Base-by-base conservation (phyloP, 192 early-diverging fungal species). In the Polychytrium aggregatum region DNA sequence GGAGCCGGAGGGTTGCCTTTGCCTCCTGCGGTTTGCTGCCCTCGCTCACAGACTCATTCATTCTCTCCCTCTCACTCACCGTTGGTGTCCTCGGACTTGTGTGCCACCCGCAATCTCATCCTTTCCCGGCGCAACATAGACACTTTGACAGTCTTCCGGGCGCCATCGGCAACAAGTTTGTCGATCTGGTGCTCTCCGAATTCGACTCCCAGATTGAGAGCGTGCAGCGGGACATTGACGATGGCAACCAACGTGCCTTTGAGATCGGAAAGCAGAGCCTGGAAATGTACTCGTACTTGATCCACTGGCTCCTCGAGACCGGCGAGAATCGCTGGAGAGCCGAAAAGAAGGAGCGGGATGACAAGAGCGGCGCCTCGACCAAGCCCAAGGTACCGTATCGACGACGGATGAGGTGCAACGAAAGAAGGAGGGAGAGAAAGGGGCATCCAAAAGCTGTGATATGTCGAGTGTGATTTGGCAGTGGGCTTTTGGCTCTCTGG, bases 251-350 rank as follows among this genome's bases (percentile, higher is more conserved):
- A 31, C 82, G 84, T 35, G 74, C 79, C 35, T 85, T 82, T 54
- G 71, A 79, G 10, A 53, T 67, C 14, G 81, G 89, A 57, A 66
- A 73, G 10, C 50, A 63, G 11, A 60, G 75, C 5, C 64, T 94
- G 6, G 86, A 92, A 60, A 71, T 87, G 51, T 94, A 90, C 48
- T 81, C 80, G 3, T 95, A 86, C 50, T 43, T 90, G 40, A 62
- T 89, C 41, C 78, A 85, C 48, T 95, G 92, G 89, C 63, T 84
- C 13, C 62, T 92, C 31, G 71, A 74, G 39, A 54, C 70, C 6
- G 82, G 73, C 58, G 49, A 82, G 64, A 43, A 51, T 36, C 34
- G 60, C 27, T 53, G 50, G 46, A 58, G 46, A 56, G 46, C 30
- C 35, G 52, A 31, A 34, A 60, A 24, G 31, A 59, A 43, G 51